Base-by-base conservation (phyloP, 2,329 filamentous ascomycete species). In the Colletotrichum cuscutae region DNA sequence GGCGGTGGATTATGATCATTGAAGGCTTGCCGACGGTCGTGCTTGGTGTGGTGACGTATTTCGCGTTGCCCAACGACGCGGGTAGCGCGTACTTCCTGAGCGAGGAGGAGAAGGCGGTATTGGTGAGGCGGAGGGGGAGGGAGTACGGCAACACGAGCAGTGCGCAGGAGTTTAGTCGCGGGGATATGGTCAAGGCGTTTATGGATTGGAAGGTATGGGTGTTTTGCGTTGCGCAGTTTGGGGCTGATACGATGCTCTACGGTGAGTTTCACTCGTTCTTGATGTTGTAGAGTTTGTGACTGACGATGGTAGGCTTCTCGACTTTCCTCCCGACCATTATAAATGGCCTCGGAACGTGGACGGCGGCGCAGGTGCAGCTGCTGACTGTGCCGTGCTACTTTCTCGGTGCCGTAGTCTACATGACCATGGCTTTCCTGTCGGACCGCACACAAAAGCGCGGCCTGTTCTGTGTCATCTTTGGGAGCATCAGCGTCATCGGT, bases 161-260 rank as follows among this genome's bases (percentile, higher is more conserved):
- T 56, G 84, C 86, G 37, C 81, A 83, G 65, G 78, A 86, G 77
- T 86, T 89, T 58, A 83, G 80, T 76, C 89, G 88, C 82, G 80
- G 82, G 9, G 93, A 95, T 77, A 92, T 94, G 78, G 83, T 86
- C 75, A 89, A 88, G 68, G 92, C 91, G 0, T 89, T 94, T 72
- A 87, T 85, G 75, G 94, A 96, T 81, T 95, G 92, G 92, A 95
- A 93, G 79, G 89, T 94, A 28, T 94, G 91, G 86, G 82, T 87
- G 1, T 95, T 95, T 79, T 91, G 88, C 75, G 80, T 90, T 49
- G 92, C 86, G 5, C 92, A 94, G 79, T 95, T 95, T 78, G 92
- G 93, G 5, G 87, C 88, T 19, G 92, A 95, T 77, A 94, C 91
- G 1, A 93, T 95, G 89, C 86, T 95, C 0, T 95, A 95, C 77